Evolutionary conservation across 257 asterid species (phyloP), one percentile per base, ranked within the genome.

Genomic region (Fraxinus excelsior): DNA sequence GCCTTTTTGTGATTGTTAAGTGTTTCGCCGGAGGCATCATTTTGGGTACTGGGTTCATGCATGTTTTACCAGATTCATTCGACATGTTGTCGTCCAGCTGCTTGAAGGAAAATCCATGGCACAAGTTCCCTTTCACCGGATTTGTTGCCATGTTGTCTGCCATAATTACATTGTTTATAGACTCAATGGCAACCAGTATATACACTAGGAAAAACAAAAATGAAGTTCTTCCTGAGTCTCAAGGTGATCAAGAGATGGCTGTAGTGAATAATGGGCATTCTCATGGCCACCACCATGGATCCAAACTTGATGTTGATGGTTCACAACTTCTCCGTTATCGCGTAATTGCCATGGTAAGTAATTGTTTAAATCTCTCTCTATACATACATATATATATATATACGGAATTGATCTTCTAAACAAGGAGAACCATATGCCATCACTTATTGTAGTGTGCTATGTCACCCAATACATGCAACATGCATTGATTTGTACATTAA

Each of bases 101-200:
- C 38, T 40, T 91, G 78, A 9, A 74, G 2, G 90, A 91, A 0
- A 77, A 86, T 14, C 92, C 92, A 0, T 89, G 92, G 94, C 92
- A 87, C 2, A 85, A 85, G 26, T 91, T 91, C 7, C 92, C 96
- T 0, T 91, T 87, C 53, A 77, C 94, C 0, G 90, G 91, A 0
- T 89, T 91, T 38, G 83, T 85, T 0, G 94, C 90, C 2, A 87
- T 91, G 96, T 79, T 91, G 4, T 91, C 96, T 0, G 89, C 94
- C 0, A 73, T 91, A 13, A 0, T 84, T 0, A 91, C 96, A 0
- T 83, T 89, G 10, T 82, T 86, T 67, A 71, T 91, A 14, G 92
- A 91, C 67, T 89, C 96, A 3, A 51, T 91, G 79, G 91, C 94
- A 0, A 91, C 92, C 0, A 89, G 91, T 62, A 0, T 89, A 1